Evolutionary conservation across 371 early-diverging fungal species (phyloP), one percentile per base, ranked within the genome.

Genomic region (Neoconidiobolus thromboides): DNA sequence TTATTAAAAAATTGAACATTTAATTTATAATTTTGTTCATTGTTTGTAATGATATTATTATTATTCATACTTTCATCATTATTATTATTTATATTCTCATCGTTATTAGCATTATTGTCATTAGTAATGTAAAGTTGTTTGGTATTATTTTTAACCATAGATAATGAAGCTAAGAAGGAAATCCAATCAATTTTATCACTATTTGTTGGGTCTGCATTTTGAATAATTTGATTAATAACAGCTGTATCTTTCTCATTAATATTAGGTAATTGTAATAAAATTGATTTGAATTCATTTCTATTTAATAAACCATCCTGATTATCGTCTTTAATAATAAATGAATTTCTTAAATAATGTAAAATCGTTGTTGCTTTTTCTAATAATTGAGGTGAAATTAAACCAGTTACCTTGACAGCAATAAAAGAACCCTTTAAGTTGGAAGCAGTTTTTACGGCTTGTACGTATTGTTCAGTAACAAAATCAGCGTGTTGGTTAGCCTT

Each of bases 351-450:
- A 1, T 63, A 62, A 36, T 65, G 61, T 48, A 82, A 66, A 38
- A 69, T 69, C 37, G 70, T 73, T 41, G 89, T 83, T 67, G 88
- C 75, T 59, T 82, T 77, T 67, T 80, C 76, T 49, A 95, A 75
- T 44, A 88, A 64, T 40, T 74, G 71, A 1, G 93, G 88, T 9
- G 88, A 80, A 0, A 82, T 69, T 60, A 92, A 79, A 7, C 88
- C 91, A 36, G 96, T 93, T 48, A 93, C 71, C 69, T 96, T 96
- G 69, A 88, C 67, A 10, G 96, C 96, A 10, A 82, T 79, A 70
- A 90, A 89, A 40, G 79, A 72, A 53, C 76, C 77, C 1, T 77
- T 72, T 58, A 76, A 68, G 55, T 69, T 67, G 43, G 79, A 66
- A 15, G 90, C 91, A 26, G 87, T 85, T 38, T 81, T 72, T 59